Conservation (phyloP, 305 asterid genomes). For the Petunia hybrid region DNA sequence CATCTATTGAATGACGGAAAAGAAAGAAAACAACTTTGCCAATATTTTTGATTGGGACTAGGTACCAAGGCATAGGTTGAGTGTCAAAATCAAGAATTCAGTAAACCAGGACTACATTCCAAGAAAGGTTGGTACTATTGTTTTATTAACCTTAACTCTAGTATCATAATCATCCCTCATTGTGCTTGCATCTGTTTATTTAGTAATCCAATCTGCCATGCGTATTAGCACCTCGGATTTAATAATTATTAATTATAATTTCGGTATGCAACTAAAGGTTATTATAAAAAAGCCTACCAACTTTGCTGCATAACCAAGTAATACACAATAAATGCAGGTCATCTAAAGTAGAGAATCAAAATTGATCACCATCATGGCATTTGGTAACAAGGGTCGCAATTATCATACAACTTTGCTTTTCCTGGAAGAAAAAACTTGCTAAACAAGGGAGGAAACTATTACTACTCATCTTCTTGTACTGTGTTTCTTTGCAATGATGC, state of each 20-base stretch:
- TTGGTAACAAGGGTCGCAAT: neutral
- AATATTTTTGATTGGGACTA: conserved; percentile 34
- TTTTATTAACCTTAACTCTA: neutral
- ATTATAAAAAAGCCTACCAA: neutral
- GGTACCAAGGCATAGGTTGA: conserved; percentile 36
- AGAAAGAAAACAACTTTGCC: neutral
- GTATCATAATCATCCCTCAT: conserved; percentile 4
- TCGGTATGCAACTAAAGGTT: neutral
- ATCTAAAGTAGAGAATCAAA: neutral
- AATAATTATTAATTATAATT: neutral
- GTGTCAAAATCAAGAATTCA: conserved; percentile 36
- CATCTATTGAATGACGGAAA: neutral
- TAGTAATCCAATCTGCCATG: conserved; percentile 7
- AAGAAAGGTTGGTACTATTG: conserved; percentile 20
- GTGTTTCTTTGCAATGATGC: neutral
- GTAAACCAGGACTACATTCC: neutral
- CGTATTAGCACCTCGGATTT: neutral
- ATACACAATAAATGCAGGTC: neutral
- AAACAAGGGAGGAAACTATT: neutral
- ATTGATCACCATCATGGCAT: conserved; percentile 22
- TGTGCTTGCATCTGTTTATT: neutral
- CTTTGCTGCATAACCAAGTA: conserved; percentile 31
- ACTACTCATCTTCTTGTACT: neutral
- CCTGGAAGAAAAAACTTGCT: conserved; percentile 25
- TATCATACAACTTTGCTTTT: conserved; percentile 25